These are phyloP conservation scores for Arachnomyces sp. DNA, from an alignment of 2,329 filamentous ascomycete species.

Conservation along the genomic window DNA sequence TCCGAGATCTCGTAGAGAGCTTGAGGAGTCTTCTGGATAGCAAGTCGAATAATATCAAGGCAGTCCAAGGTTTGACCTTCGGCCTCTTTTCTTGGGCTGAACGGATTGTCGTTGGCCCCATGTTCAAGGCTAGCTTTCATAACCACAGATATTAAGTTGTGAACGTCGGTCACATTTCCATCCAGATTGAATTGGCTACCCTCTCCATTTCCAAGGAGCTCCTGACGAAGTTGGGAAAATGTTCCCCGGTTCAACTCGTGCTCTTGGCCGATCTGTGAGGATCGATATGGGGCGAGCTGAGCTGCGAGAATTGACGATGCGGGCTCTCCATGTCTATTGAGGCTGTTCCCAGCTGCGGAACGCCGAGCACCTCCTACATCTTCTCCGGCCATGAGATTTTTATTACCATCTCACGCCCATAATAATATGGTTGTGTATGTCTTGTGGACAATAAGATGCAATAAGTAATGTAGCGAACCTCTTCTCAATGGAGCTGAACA, in stretches of 20 bases:
- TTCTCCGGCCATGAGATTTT: slow-evolving; percentile 20
- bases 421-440: slow-evolving; percentile 5
- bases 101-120: slow-evolving; percentile 53
- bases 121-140: slow-evolving; percentile 67
- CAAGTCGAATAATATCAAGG: slow-evolving; percentile 67
- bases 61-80: slow-evolving; percentile 52
- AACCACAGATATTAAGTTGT: slow-evolving; percentile 79
- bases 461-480: too few relatives aligned
- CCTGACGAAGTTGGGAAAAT: slow-evolving; percentile 66
- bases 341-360: slow-evolving; percentile 14
- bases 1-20: slow-evolving; percentile 59
- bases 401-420: too few relatives aligned
- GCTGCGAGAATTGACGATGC: slow-evolving; percentile 75
- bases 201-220: slow-evolving; percentile 46
- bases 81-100: slow-evolving; percentile 35
- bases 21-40: slow-evolving; percentile 63
- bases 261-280: slow-evolving; percentile 55
- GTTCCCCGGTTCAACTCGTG: slow-evolving; percentile 62
- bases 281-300: slow-evolving; percentile 75
- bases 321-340: slow-evolving; percentile 22
- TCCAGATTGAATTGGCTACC: slow-evolving; percentile 44
- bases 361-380: slow-evolving; percentile 12
- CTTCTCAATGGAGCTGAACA: too few relatives aligned
- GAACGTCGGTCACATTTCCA: slow-evolving; percentile 67
- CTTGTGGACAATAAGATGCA: slow-evolving; percentile 1